phyloP scores from a whole-genome alignment of 2,329 filamentous ascomycete genomes.

The Mycocentrospora acerina region DNA sequence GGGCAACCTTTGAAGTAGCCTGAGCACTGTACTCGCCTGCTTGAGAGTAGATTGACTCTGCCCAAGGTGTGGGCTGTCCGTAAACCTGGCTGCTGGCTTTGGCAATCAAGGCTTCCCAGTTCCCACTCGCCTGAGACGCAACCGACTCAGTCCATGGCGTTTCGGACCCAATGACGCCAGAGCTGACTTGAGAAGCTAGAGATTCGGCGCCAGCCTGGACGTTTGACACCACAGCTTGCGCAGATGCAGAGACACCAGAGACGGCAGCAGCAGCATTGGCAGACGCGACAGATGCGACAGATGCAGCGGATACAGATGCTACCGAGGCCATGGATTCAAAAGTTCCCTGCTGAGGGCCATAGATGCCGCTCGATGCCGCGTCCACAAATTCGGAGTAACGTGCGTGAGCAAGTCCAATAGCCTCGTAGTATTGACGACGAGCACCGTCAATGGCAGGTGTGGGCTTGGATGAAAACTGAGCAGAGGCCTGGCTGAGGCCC shows the following conservation, averaged over 20 bases:
- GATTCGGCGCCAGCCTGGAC: conserved; percentile 52
- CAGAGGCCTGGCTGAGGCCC: conserved; percentile 69
- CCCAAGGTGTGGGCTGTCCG: conserved; percentile 60
- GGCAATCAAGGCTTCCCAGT: conserved; percentile 65
- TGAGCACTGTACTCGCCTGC: conserved; percentile 62
- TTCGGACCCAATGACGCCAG: conserved; percentile 49
- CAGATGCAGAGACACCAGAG: conserved; percentile 37
- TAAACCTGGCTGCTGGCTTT: conserved; percentile 71
- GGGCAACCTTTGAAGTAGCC: conserved; percentile 60
- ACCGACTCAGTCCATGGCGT: conserved; percentile 57
- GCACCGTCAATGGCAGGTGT: conserved; percentile 61
- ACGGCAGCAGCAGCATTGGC: conserved; percentile 54
- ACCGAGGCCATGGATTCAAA: conserved; percentile 38
- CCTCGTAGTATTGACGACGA: conserved; percentile 73
- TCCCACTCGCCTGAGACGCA: conserved; percentile 59
- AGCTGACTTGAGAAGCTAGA: conserved; percentile 49
- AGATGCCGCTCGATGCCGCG: conserved; percentile 70
- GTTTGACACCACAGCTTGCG: conserved; percentile 46
- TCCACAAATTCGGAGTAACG: conserved; percentile 74
- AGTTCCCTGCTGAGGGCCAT: conserved; percentile 47
- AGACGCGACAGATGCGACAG: conserved; percentile 46
- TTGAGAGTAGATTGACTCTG: conserved; percentile 50
- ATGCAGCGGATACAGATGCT: conserved; percentile 43
- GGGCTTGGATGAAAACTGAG: conserved; percentile 68
- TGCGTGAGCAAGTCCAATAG: conserved; percentile 74